These are phyloP conservation scores for Globisporangium viniferum DNA, from an alignment of 352 stramenopile genomes.

Conservation along the genomic window DNA sequence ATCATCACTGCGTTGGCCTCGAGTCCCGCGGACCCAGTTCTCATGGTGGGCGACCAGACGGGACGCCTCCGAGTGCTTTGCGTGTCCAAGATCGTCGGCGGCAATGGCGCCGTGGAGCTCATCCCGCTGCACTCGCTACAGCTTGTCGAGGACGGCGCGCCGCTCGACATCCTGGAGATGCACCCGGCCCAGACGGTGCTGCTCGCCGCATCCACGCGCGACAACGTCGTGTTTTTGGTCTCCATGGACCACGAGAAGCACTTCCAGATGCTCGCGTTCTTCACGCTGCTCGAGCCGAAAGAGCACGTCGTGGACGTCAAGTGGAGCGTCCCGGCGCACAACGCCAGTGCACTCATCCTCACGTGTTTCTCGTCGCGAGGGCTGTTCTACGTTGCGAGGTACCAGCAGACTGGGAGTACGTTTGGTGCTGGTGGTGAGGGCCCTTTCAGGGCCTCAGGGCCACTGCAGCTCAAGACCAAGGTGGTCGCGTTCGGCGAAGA, in stretches of 20 bases:
- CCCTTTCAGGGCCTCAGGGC: background rate
- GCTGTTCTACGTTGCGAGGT: constrained; percentile 45
- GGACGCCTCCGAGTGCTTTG: constrained; percentile 60
- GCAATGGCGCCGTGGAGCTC: constrained; percentile 44
- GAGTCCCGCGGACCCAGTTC: constrained; percentile 46
- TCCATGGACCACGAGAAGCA: constrained; percentile 69
- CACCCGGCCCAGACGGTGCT: constrained; percentile 56
- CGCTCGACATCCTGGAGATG: constrained; percentile 56
- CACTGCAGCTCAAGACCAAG: constrained; percentile 31
- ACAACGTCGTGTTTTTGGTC: constrained; percentile 44
- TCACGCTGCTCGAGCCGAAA: constrained; percentile 29
- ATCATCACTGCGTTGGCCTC: constrained; percentile 49
- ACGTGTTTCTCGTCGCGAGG: constrained; percentile 55
- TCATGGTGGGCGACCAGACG: constrained; percentile 56
- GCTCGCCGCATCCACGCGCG: constrained; percentile 51
- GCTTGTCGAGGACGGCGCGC: constrained; percentile 21
- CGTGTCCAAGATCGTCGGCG: constrained; percentile 45
- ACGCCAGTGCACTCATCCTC: constrained; percentile 39
- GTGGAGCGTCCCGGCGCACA: constrained; percentile 45
- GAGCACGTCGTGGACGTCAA: constrained; percentile 57
- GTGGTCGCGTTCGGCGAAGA: constrained; percentile 47
- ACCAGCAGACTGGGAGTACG: constrained; percentile 14
- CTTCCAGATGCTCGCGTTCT: constrained; percentile 62
- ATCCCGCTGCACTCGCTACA: constrained; percentile 63
- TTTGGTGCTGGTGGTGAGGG: background rate